These are phyloP conservation scores for Yamadazyma pseudoaaseri DNA, from an alignment of 1,139 yeast species.

Conservation along the genomic window DNA sequence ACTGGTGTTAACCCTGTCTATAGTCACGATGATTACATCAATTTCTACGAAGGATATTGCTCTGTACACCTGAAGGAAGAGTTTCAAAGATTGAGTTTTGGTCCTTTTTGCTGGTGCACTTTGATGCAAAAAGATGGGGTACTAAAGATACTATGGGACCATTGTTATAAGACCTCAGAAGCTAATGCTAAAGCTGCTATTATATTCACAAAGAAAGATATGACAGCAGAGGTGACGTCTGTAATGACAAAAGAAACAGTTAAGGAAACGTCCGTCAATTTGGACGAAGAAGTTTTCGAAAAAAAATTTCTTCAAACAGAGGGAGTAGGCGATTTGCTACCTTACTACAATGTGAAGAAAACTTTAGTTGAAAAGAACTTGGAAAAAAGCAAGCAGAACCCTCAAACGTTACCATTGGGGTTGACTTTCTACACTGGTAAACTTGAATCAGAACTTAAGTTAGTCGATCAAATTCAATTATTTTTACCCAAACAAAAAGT, in stretches of 20 bases:
- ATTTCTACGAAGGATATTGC: constrained; percentile 42
- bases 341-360: constrained; percentile 28
- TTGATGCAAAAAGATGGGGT: constrained; percentile 49
- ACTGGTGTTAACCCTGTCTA: constrained; percentile 23
- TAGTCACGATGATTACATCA: constrained; percentile 27
- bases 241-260: constrained; percentile 16
- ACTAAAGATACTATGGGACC: constrained; percentile 33
- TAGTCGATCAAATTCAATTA: constrained; percentile 30
- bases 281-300: constrained; percentile 27
- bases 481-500: constrained; percentile 32
- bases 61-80: constrained; percentile 36
- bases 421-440: constrained; percentile 29
- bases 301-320: constrained; percentile 34
- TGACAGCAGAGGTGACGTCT: constrained; percentile 25
- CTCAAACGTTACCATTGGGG: constrained; percentile 26
- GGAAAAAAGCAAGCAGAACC: constrained; percentile 13
- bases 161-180: constrained; percentile 25
- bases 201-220: constrained; percentile 16
- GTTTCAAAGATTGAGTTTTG: constrained; percentile 38
- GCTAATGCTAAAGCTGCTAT: constrained; percentile 20
- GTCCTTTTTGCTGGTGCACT: constrained; percentile 51
- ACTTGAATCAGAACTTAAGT: constrained; percentile 28
- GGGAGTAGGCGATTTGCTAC: constrained; percentile 36
- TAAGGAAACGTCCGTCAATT: constrained; percentile 11
- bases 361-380: constrained; percentile 15